A percentile compares a stretch with the other conserved stretches of the same genome.
Conservation (phyloP, 1,139 yeast genomes). For the Geotrichum reessii region DNA sequence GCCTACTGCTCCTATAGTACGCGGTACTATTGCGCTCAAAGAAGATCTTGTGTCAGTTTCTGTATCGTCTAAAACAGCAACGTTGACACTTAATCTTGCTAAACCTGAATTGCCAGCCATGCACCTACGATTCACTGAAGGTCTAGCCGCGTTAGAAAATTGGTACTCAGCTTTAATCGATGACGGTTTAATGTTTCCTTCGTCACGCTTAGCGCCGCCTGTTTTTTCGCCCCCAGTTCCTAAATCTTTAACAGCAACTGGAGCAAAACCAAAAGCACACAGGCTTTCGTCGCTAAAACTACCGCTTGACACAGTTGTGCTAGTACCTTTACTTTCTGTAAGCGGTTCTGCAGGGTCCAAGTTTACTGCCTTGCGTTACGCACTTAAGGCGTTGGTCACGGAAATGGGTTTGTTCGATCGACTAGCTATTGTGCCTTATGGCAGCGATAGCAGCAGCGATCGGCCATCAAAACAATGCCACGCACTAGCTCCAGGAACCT, state of each 20-base stretch:
- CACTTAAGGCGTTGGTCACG: constrained; percentile 15
- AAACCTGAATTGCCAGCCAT: constrained; percentile 16
- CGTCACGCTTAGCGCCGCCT: constrained; percentile 4
- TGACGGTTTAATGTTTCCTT: constrained; percentile 6
- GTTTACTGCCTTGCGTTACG: constrained; percentile 18
- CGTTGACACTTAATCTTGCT: constrained; percentile 16
- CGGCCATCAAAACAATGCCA: background rate
- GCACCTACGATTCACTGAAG: constrained; percentile 16
- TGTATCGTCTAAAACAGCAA: constrained; percentile 10
- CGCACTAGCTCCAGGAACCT: constrained; percentile 10
- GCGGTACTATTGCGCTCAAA: constrained; percentile 21
- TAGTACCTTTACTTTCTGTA: constrained; percentile 19
- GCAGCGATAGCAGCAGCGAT: constrained; percentile 5
- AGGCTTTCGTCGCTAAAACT: constrained; percentile 5
- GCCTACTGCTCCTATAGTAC: constrained; percentile 12
- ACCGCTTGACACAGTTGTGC: constrained; percentile 21
- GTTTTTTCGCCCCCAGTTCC: background rate
- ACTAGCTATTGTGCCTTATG: constrained; percentile 23
- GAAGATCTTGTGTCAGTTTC: constrained; percentile 19
- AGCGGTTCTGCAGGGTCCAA: constrained; percentile 21
- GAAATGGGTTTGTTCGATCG: constrained; percentile 23
- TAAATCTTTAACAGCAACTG: background rate
- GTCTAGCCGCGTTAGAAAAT: constrained; percentile 12
- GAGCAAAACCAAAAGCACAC: background rate
- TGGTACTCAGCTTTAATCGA: constrained; percentile 18